A percentile compares a stretch with the other conserved stretches of the same genome.
Evolutionary conservation across 768 basidiomycete species (phyloP).

Genomic region (Tricholoma furcatifolium): DNA sequence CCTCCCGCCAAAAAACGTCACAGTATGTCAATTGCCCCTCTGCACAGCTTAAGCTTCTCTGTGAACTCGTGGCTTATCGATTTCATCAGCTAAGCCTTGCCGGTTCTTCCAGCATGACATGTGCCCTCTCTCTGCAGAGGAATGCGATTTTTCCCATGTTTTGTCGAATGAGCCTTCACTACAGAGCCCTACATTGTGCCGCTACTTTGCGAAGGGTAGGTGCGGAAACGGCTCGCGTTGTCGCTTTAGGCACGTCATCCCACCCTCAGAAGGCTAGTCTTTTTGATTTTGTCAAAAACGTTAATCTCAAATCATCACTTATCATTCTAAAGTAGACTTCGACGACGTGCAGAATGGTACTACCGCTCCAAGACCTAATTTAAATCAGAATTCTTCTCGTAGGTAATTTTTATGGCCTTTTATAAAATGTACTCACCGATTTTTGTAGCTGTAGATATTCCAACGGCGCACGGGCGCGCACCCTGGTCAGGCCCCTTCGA

Average conservation of each 20-base stretch:
- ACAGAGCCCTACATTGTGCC: slow-evolving; percentile 25
- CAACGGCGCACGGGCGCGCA: background rate
- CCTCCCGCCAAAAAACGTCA: slow-evolving; percentile 39
- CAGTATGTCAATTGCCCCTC: slow-evolving; percentile 26
- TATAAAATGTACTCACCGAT: background rate
- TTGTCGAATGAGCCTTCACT: slow-evolving; percentile 25
- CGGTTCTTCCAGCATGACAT: slow-evolving; percentile 42
- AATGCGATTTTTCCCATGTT: slow-evolving; percentile 48
- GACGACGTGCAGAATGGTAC: slow-evolving; percentile 2
- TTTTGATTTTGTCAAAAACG: background rate
- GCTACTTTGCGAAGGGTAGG: slow-evolving; percentile 34
- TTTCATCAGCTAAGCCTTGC: slow-evolving; percentile 45
- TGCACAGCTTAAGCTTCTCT: background rate
- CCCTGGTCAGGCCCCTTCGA: slow-evolving; percentile 2
- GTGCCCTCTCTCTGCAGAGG: slow-evolving; percentile 43
- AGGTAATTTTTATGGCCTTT: background rate
- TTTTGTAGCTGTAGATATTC: background rate
- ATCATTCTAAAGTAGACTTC: background rate
- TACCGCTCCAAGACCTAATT: background rate
- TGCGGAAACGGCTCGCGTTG: slow-evolving; percentile 38
- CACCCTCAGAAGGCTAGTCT: slow-evolving; percentile 14
- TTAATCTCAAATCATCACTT: background rate
- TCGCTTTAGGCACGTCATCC: slow-evolving; percentile 33
- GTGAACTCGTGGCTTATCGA: slow-evolving; percentile 13
- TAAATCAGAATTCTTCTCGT: background rate